These are phyloP conservation scores for Bruguiera sexangula DNA, from an alignment of 345 rosid genomes.

Conservation along the genomic window DNA sequence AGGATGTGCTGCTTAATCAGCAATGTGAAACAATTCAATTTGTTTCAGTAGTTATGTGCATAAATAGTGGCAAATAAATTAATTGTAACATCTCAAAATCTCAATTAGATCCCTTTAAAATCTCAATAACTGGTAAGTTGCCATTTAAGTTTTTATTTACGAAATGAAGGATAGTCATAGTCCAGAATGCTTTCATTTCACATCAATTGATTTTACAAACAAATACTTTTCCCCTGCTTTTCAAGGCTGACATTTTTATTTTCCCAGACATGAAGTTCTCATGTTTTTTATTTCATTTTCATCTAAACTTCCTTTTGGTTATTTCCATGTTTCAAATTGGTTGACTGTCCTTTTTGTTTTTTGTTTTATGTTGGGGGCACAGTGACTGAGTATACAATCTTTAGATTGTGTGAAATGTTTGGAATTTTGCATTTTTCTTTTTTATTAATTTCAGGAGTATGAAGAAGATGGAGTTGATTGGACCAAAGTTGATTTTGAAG, in stretches of 20 bases:
- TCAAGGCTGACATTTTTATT: not conserved
- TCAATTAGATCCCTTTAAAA: not conserved
- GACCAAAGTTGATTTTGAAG: slow-evolving; percentile 84
- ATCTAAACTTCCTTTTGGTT: not conserved
- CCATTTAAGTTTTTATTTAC: not conserved
- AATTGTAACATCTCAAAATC: not conserved
- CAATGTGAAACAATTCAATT: not conserved
- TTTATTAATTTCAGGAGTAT: slow-evolving; percentile 60
- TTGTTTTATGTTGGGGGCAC: not conserved
- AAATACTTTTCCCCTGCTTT: not conserved
- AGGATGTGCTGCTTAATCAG: not conserved
- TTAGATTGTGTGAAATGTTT: too few relatives aligned
- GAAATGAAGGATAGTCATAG: not conserved
- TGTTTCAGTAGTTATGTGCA: not conserved
- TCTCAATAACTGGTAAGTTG: not conserved
- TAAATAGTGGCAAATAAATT: not conserved
- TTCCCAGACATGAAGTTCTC: not conserved
- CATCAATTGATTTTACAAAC: too few relatives aligned
- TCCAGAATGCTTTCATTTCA: not conserved
- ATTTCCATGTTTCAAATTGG: not conserved
- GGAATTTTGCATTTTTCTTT: not conserved
- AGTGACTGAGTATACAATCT: too few relatives aligned
- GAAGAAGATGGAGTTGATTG: slow-evolving; percentile 88
- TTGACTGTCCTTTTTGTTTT: not conserved
- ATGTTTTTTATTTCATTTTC: not conserved